These are phyloP conservation scores for Rhodocollybia butyracea DNA, from an alignment of 768 basidiomycete species.

Conservation along the genomic window DNA sequence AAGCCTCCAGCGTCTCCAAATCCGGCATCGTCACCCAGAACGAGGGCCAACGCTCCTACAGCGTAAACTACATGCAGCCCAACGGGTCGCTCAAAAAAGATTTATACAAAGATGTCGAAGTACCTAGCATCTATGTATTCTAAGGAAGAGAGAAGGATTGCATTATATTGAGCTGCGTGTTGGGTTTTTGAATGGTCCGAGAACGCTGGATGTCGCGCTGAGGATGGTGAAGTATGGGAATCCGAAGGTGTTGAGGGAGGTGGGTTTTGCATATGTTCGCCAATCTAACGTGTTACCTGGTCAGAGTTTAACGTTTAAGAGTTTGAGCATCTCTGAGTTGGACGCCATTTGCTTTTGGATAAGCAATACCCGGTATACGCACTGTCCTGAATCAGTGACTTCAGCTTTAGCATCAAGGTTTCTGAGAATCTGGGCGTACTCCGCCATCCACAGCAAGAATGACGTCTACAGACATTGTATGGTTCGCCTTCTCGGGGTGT, in stretches of 20 bases:
- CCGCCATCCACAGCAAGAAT: conserved; percentile 34
- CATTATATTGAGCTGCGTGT: conserved; percentile 91
- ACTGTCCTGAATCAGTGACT: conserved; percentile 34
- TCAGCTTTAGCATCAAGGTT: conserved; percentile 22
- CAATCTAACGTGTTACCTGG: conserved; percentile 35
- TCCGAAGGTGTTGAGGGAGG: conserved; percentile 33
- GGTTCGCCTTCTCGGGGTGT: conserved; percentile 13
- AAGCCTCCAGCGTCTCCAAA: conserved; percentile 99
- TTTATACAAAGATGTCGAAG: conserved; percentile 98
- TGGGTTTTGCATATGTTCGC: too few species aligned
- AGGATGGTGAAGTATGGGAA: conserved; percentile 35
- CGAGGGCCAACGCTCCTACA: conserved; percentile 98
- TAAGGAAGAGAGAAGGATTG: conserved; percentile 99
- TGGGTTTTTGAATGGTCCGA: conserved; percentile 59
- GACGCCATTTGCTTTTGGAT: conserved; percentile 23
- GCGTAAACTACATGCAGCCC: conserved; percentile 99
- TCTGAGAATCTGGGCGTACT: conserved; percentile 28
- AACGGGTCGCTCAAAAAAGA: conserved; percentile 99
- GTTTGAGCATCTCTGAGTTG: conserved; percentile 29
- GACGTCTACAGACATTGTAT: conserved; percentile 28
- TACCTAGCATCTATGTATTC: conserved; percentile 98
- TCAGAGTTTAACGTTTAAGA: conserved; percentile 29
- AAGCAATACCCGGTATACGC: conserved; percentile 35
- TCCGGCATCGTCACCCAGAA: conserved; percentile 98
- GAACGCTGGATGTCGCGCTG: conserved; percentile 28